phyloP scores from a whole-genome alignment of 169 alveolate species.

The Toxoplasma gondii region DNA sequence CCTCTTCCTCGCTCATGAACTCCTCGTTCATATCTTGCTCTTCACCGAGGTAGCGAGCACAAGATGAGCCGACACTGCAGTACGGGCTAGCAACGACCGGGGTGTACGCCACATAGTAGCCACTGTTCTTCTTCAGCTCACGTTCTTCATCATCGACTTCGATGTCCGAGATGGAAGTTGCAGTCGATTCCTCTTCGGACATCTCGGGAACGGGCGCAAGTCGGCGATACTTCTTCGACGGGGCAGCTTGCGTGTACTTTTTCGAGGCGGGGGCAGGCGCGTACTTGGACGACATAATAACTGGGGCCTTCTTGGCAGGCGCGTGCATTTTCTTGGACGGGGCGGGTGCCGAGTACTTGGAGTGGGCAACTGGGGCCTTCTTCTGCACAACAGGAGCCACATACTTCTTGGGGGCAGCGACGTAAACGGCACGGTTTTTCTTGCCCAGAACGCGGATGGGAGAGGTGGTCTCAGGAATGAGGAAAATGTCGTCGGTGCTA shows the following conservation, averaged over 20 bases:
- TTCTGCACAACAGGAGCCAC: background rate
- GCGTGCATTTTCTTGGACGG: background rate
- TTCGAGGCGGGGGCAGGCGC: background rate
- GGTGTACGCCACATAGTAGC: slow-evolving; percentile 11
- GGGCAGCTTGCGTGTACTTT: background rate
- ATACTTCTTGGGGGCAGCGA: background rate
- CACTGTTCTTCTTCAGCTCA: slow-evolving; percentile 7
- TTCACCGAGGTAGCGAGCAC: slow-evolving; percentile 23
- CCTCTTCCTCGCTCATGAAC: background rate
- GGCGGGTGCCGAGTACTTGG: background rate
- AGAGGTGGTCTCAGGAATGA: background rate
- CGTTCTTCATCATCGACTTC: background rate
- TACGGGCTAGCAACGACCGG: slow-evolving; percentile 25
- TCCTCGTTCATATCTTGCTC: background rate
- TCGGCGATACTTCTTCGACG: background rate
- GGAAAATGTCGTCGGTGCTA: background rate
- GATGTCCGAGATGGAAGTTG: background rate
- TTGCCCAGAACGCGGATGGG: slow-evolving; percentile 12
- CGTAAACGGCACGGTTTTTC: slow-evolving; percentile 13
- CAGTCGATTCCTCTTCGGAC: background rate
- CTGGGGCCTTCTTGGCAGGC: slow-evolving; percentile 9
- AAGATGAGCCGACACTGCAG: slow-evolving; percentile 3
- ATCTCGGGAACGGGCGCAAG: background rate
- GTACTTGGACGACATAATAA: background rate
- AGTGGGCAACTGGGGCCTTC: background rate